Evolutionary conservation across 768 basidiomycete genomes (phyloP), one percentile per base, ranked within the genome.

Genomic region (Lanmaoa rubissima): DNA sequence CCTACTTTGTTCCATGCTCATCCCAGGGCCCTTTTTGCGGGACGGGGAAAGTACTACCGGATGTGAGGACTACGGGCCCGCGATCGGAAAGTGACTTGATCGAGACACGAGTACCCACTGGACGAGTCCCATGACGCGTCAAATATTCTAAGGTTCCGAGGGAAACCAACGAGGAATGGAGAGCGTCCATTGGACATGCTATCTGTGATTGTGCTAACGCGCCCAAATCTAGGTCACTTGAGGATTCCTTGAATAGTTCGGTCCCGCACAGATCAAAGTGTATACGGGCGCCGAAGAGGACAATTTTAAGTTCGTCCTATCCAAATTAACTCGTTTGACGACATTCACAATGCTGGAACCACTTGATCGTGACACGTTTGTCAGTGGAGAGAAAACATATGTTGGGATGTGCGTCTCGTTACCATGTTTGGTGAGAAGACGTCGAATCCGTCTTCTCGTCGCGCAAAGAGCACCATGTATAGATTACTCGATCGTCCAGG

Each of bases 1-100:
- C 76, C 55, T 65, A 72, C 65, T 78, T 77, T 12, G 74, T 77
- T 41, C 26, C 16, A 10, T 41, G 46, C 13, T 12, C 11, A 34
- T 38, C 49, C n/a, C 69, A 66, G n/a, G 65, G 54, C 55, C 67
- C 54, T 65, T 76, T 39, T 19, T 35, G 36, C 61, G 34, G 39
- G 52, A 47, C 24, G 35, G 51, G 65, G 51, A 57, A 53, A 38
- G n/a, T 12, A 47, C 12, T 32, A 21, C 42, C 32, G 24, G 12
- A 48, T 51, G 32, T 35, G 43, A 51, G 34, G 19, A 34, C 13
- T 21, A 48, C 21, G 34, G 24, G 11, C 19, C 38, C 41, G 24
- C 19, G 13, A 40, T 39, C n/a, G 32, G 38, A 50, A n/a, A 36
- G n/a, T 5, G 11, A 31, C 12, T 40, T 1, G 43, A 17, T 11